Conservation (phyloP, 257 asterid species). For the Thymus mandschuricus region DNA sequence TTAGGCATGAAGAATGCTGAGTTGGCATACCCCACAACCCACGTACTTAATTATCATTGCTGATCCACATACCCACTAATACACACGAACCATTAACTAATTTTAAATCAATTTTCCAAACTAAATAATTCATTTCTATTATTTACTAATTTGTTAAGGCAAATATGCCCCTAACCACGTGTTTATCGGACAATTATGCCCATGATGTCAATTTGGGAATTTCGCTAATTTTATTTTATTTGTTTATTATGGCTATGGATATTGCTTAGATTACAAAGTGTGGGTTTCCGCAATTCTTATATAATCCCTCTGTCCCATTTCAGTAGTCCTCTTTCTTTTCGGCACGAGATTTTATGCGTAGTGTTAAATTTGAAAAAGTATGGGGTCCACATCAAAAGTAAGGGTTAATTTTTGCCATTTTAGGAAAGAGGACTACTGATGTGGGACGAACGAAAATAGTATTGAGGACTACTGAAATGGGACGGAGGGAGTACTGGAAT, state of each 20-base stretch:
- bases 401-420: too few species aligned
- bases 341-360: too few species aligned
- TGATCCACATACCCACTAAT: conserved; percentile 42
- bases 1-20: conserved; percentile 19
- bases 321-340: too few species aligned
- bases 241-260: not conserved
- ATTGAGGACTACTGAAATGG: too few species aligned
- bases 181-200: not conserved
- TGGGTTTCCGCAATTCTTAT: not conserved
- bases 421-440: too few species aligned
- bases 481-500: too few species aligned
- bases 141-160: not conserved
- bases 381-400: too few species aligned
- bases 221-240: not conserved
- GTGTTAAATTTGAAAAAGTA: too few species aligned
- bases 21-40: conserved; percentile 44
- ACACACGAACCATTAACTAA: conserved; percentile 31
- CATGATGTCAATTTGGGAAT: conserved; percentile 26
- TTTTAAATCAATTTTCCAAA: not conserved
- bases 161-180: conserved; percentile 23
- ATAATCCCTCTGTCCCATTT: not conserved
- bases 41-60: conserved; percentile 40
- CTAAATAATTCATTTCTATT: too few species aligned
- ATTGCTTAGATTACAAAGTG: not conserved
- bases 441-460: too few species aligned